Percentiles rank a stretch among this genome's conserved stretches.
Evolutionary conservation across 176 grass and related monocot species (phyloP).

Genomic region (Dactylis glomerata): DNA sequence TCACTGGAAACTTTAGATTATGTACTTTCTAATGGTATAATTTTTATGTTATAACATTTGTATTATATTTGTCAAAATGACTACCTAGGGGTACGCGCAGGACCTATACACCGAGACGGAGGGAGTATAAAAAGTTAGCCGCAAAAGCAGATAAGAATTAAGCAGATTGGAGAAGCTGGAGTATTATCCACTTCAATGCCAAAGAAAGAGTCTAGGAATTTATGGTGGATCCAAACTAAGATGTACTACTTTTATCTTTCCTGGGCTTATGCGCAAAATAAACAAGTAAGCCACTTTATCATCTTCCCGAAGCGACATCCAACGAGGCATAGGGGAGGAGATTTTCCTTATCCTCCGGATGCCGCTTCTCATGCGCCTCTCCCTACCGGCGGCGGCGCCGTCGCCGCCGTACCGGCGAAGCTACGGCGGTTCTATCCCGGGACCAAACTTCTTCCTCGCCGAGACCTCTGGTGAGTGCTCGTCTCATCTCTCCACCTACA

Average conservation of each 20-base stretch:
- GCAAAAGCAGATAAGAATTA: too few relatives aligned
- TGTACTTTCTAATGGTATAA: too few relatives aligned
- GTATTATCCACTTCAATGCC: too few relatives aligned
- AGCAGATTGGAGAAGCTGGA: too few relatives aligned
- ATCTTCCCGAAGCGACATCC: not conserved
- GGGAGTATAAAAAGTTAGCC: too few relatives aligned
- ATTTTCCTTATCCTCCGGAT: conserved; percentile 50
- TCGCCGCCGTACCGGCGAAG: not conserved
- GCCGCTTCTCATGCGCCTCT: conserved; percentile 48
- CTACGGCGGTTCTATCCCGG: not conserved
- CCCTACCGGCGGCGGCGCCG: conserved; percentile 33
- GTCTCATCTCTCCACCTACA: not conserved
- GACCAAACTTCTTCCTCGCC: not conserved
- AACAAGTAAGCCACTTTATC: not conserved
- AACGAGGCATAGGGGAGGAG: conserved; percentile 7
- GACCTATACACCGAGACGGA: too few relatives aligned
- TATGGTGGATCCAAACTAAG: not conserved
- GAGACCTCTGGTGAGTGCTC: conserved; percentile 15
- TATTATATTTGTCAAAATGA: too few relatives aligned
- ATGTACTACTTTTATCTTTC: not conserved
- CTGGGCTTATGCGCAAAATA: not conserved
- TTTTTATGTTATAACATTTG: too few relatives aligned
- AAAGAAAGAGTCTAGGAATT: too few relatives aligned
- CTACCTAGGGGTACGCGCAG: too few relatives aligned
- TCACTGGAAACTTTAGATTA: too few relatives aligned